Conservation (phyloP, 495 filamentous ascomycete species). For the Parachaetomium inaequale region DNA sequence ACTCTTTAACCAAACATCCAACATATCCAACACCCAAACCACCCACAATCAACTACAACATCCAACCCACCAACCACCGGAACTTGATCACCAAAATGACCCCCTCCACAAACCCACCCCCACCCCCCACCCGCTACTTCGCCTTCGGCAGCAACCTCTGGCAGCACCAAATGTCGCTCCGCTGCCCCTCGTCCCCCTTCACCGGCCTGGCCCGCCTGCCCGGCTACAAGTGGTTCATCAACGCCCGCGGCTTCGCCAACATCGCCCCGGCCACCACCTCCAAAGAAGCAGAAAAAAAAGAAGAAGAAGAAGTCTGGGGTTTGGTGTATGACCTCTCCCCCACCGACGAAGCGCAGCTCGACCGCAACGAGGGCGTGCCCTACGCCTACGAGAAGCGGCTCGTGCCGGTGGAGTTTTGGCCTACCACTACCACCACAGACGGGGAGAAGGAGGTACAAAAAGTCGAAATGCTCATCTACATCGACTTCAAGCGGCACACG, state of each 20-base stretch:
- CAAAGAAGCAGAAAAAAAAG: not conserved
- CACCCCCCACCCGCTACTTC: constrained; percentile 31
- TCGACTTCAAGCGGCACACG: constrained; percentile 29
- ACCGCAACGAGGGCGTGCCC: constrained; percentile 38
- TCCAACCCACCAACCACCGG: not conserved
- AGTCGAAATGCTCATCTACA: constrained; percentile 33
- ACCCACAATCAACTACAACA: not conserved
- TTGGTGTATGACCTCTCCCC: constrained; percentile 36
- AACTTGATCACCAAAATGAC: not conserved
- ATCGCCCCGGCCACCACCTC: constrained; percentile 21
- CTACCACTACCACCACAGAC: not conserved
- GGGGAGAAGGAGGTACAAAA: not conserved
- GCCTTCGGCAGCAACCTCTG: constrained; percentile 46
- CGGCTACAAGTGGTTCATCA: constrained; percentile 44
- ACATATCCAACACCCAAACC: no score
- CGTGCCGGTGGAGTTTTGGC: constrained; percentile 26
- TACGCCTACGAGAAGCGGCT: constrained; percentile 35
- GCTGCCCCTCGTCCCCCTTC: constrained; percentile 37
- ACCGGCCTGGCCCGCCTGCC: constrained; percentile 37
- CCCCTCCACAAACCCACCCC: not conserved
- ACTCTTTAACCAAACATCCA: no score
- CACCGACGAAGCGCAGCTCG: constrained; percentile 33
- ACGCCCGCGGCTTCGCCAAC: constrained; percentile 43
- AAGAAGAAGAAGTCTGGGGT: constrained; percentile 37
- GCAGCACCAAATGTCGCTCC: constrained; percentile 36